Base-by-base conservation (phyloP, 2,329 filamentous ascomycete species). In the Fusarium abutilonis region DNA sequence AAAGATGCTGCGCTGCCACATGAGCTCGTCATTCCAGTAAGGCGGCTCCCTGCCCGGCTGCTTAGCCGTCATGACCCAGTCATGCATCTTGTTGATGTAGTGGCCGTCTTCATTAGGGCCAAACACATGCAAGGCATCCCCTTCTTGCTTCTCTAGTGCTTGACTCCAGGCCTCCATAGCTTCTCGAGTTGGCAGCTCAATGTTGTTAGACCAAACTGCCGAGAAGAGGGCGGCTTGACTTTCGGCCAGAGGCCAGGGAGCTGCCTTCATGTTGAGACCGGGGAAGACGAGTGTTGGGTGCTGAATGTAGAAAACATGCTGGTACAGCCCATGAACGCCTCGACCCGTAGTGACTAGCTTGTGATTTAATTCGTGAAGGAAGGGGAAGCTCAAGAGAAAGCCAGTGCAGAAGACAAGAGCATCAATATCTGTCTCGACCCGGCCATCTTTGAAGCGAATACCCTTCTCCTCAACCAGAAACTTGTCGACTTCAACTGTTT, bases 381-480 rank as follows among this genome's bases (percentile, higher is more conserved):
- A 97, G 0, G 93, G 92, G 55, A 90, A 90, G 6, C 89, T 88
- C 76, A 91, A 97, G 53, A 96, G 85, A 70, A 96, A 98, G 0
- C 94, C 94, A 0, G 94, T 97, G 73, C 91, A 93, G 75, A 94
- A 97, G 26, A 98, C 73, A 6, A 97, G 78, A 2, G 86, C 84
- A 70, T 97, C 93, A 52, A 98, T 76, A 31, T 87, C 79, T 4
- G 77, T 77, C 70, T 92, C 90, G 9, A 89, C 71, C 0, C 80
- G 80, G 3, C 89, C 89, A 68, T 92, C 82, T 36, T 82, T 80
- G 62, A 96, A 91, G 29, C 83, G 79, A 2, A 95, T 82, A 4
- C 83, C 87, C 60, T 86, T 82, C 47, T 83, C 77, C 4, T 82
- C 75, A 0, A 79, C 71, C 11, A 82, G 75, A 64, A 81, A 90